Percentiles rank a stretch among this genome's conserved stretches.
These are phyloP conservation scores for Haplosporangium gracile DNA, from an alignment of 192 early-diverging fungal species.

Conservation along the genomic window DNA sequence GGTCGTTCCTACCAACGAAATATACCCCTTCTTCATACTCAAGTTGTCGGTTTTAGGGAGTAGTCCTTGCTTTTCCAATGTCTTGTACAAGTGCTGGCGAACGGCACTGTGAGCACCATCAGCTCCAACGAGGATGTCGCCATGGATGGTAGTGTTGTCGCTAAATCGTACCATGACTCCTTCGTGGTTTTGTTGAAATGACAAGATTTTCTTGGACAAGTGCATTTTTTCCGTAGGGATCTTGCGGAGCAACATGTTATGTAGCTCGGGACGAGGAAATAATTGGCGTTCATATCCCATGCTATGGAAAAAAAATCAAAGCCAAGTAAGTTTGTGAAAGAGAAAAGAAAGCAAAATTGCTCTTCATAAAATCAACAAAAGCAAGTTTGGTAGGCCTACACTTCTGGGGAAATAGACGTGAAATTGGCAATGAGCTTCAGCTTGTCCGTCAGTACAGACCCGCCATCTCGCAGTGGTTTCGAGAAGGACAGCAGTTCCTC, in stretches of 20 bases:
- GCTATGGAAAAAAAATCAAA: not conserved
- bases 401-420: not conserved
- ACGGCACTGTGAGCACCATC: conserved; percentile 23
- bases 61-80: not conserved
- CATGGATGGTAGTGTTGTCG: not conserved
- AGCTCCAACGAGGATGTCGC: conserved; percentile 29
- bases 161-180: conserved; percentile 10
- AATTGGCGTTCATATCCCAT: not conserved
- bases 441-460: not conserved
- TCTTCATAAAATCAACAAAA: not conserved
- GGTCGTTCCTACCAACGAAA: conserved; percentile 16
- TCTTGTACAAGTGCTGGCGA: conserved; percentile 10
- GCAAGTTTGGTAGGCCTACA: not conserved
- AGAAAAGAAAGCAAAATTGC: too few species aligned
- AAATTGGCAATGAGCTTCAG: not conserved
- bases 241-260: conserved; percentile 4
- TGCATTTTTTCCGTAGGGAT: conserved; percentile 16
- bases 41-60: conserved; percentile 7
- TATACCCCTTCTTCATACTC: not conserved
- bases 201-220: conserved; percentile 14
- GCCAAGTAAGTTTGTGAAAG: too few species aligned
- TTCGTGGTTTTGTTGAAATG: not conserved
- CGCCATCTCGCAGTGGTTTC: not conserved
- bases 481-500: not conserved
- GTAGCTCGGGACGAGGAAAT: conserved; percentile 15